A percentile compares a stretch with the other conserved stretches of the same genome.
These are phyloP conservation scores for Sugiyamaella castrensis DNA, from an alignment of 1,139 yeast species.

Conservation along the genomic window DNA sequence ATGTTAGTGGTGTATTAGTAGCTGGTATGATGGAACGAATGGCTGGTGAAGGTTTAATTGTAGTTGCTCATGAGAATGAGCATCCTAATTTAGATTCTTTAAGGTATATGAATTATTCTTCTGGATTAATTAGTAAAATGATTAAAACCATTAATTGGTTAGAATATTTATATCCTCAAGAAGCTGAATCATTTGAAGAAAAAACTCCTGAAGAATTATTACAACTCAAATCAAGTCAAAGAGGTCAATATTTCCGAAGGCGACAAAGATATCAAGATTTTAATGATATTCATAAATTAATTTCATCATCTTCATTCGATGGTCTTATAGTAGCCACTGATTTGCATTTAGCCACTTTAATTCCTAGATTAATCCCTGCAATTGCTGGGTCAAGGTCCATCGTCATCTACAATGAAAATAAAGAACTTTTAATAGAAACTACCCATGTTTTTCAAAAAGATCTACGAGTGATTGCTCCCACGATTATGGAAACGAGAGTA, in stretches of 20 bases:
- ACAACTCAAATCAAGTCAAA: conserved; percentile 56
- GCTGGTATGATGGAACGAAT: conserved; percentile 87
- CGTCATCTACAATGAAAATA: conserved; percentile 75
- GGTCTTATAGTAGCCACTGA: conserved; percentile 74
- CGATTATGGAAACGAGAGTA: conserved; percentile 76
- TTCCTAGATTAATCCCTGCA: conserved; percentile 59
- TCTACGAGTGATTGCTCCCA: conserved; percentile 73
- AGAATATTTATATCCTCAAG: conserved; percentile 77
- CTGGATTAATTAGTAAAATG: conserved; percentile 50
- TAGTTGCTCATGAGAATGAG: conserved; percentile 85
- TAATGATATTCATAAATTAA: conserved; percentile 45
- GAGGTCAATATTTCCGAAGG: conserved; percentile 66
- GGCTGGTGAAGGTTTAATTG: conserved; percentile 76
- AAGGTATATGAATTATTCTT: conserved; percentile 56
- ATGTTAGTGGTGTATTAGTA: conserved; percentile 80
- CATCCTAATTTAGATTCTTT: conserved; percentile 78
- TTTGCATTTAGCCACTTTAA: conserved; percentile 61
- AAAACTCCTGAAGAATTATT: conserved; percentile 46
- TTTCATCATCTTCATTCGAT: conserved; percentile 64
- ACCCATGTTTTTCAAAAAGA: conserved; percentile 67
- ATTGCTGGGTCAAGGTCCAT: conserved; percentile 88
- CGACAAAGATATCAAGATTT: conserved; percentile 53
- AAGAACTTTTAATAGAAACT: conserved; percentile 71
- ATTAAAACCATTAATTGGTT: conserved; percentile 72
- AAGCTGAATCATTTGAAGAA: conserved; percentile 51